Evolutionary conservation across 1,139 yeast species (phyloP).

Genomic region (Blastobotrys ciferrii): DNA sequence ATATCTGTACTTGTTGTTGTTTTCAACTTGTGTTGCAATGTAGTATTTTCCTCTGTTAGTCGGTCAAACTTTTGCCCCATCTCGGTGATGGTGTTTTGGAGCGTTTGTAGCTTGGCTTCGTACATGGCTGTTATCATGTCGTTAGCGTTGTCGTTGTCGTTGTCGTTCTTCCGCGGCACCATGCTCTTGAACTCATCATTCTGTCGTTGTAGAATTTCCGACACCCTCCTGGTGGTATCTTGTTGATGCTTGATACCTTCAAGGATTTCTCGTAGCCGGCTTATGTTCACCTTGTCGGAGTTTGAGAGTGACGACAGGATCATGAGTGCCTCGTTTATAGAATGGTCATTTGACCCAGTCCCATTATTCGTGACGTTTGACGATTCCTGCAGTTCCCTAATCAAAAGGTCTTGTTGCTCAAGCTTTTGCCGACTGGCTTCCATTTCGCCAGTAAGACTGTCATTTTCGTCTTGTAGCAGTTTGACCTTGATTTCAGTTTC

Average conservation of each 20-base stretch:
- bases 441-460: constrained; percentile 21
- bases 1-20: constrained; percentile 7
- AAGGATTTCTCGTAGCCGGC: not conserved
- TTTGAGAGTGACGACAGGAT: not conserved
- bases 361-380: not conserved
- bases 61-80: constrained; percentile 26
- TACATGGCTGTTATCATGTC: constrained; percentile 15
- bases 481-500: constrained; percentile 32
- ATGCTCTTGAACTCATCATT: not conserved
- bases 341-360: not conserved
- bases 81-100: constrained; percentile 27
- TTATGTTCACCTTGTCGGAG: not conserved
- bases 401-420: constrained; percentile 1
- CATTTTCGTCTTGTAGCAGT: constrained; percentile 32
- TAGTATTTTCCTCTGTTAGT: constrained; percentile 21
- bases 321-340: not conserved
- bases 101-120: constrained; percentile 24
- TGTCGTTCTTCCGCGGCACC: not conserved
- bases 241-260: not conserved
- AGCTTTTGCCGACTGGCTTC: constrained; percentile 3
- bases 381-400: constrained; percentile 4
- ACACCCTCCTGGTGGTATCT: not conserved
- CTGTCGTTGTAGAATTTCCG: not conserved
- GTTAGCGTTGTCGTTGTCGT: constrained; percentile 12
- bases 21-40: constrained; percentile 15